Conservation (phyloP, 148 eudicot genomes). For the Silene uniflora region DNA sequence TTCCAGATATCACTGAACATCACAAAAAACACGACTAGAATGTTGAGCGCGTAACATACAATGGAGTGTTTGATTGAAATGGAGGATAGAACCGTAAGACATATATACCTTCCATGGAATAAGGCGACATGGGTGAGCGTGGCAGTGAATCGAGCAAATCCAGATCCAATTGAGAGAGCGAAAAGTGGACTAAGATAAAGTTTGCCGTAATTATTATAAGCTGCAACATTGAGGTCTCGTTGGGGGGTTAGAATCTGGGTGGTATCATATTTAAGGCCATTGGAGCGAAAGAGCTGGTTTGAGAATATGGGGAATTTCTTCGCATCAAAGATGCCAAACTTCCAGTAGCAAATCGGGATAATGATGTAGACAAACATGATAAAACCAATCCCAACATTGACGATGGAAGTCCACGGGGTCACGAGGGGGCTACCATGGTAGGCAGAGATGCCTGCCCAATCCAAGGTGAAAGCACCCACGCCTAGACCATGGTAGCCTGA, state of each 20-base stretch:
- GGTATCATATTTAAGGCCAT: slow-evolving; percentile 78
- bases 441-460: slow-evolving; percentile 99
- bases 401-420: slow-evolving; percentile 82
- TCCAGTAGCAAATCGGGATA: slow-evolving; percentile 93
- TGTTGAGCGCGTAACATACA: background rate
- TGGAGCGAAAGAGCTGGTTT: slow-evolving; percentile 67
- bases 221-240: slow-evolving; percentile 71
- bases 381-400: slow-evolving; percentile 84
- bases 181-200: slow-evolving; percentile 92
- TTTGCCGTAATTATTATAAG: slow-evolving; percentile 77
- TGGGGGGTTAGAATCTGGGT: slow-evolving; percentile 81
- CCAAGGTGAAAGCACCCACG: slow-evolving; percentile 92
- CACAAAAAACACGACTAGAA: background rate
- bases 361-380: slow-evolving; percentile 88
- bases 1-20: slow-evolving; percentile 80
- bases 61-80: no score
- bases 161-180: slow-evolving; percentile 97
- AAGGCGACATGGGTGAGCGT: slow-evolving; percentile 88
- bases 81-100: no score
- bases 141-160: slow-evolving; percentile 89
- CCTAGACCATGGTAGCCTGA: slow-evolving; percentile 94
- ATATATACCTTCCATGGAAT: slow-evolving; percentile 94
- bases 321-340: slow-evolving; percentile 79
- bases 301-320: slow-evolving; percentile 86
- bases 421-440: slow-evolving; percentile 97